Conservation (phyloP, 2,329 filamentous ascomycete genomes). For the Madurella mycetomatis region DNA sequence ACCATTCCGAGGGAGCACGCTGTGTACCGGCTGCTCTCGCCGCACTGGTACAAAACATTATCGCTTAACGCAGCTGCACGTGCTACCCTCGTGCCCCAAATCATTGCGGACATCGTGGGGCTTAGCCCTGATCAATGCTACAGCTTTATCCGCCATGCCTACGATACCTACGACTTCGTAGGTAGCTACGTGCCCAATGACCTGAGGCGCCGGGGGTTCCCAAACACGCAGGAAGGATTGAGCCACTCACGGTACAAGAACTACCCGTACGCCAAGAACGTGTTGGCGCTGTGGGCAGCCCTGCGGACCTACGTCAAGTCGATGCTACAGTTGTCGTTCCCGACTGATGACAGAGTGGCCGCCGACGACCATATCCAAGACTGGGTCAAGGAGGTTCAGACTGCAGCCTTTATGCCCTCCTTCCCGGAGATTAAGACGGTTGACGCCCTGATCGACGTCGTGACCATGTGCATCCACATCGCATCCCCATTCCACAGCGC, state of each 20-base stretch:
- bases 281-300: slow-evolving; percentile 40
- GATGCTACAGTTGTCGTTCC: slow-evolving; percentile 35
- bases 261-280: slow-evolving; percentile 46
- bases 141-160: slow-evolving; percentile 37
- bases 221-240: slow-evolving; percentile 30
- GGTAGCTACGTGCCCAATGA: slow-evolving; percentile 44
- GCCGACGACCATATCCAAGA: slow-evolving; percentile 32
- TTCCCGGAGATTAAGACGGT: slow-evolving; percentile 42
- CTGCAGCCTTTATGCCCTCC: slow-evolving; percentile 35
- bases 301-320: slow-evolving; percentile 40
- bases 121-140: slow-evolving; percentile 35
- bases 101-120: slow-evolving; percentile 41
- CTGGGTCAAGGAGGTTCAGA: slow-evolving; percentile 41
- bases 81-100: slow-evolving; percentile 39
- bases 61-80: slow-evolving; percentile 46
- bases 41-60: slow-evolving; percentile 48
- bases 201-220: slow-evolving; percentile 41
- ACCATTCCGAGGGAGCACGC: slow-evolving; percentile 39
- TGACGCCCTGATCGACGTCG: slow-evolving; percentile 39
- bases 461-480: slow-evolving; percentile 51
- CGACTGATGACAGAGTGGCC: slow-evolving; percentile 30
- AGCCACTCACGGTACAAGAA: slow-evolving; percentile 40
- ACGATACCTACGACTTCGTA: slow-evolving; percentile 41
- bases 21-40: slow-evolving; percentile 40
- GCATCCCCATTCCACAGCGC: slow-evolving; percentile 47